These are phyloP conservation scores for Fusarium anthophilum DNA, from an alignment of 2,329 filamentous ascomycete genomes.

Conservation along the genomic window DNA sequence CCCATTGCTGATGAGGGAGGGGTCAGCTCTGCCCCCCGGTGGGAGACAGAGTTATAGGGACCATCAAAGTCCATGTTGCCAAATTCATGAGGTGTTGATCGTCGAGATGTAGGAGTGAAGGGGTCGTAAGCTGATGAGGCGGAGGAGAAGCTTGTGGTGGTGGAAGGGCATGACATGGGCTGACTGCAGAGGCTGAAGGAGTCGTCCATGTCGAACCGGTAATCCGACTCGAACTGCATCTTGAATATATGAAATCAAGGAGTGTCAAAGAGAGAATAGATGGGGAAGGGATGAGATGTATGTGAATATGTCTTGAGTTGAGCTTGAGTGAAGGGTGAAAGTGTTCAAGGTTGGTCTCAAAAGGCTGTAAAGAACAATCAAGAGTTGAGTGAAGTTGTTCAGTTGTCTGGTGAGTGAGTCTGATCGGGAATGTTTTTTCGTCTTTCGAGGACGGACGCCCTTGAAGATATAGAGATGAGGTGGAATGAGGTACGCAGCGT, in stretches of 20 bases:
- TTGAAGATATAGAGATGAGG: slow-evolving; percentile 54
- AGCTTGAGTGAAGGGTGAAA: slow-evolving; percentile 27
- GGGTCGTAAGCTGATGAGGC: slow-evolving; percentile 54
- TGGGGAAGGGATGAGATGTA: slow-evolving; percentile 5
- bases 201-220: slow-evolving; percentile 53
- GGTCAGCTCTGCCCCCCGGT: slow-evolving; percentile 47
- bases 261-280: slow-evolving; percentile 10
- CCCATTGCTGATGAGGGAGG: slow-evolving; percentile 48
- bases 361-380: slow-evolving; percentile 24
- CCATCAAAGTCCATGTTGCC: slow-evolving; percentile 51
- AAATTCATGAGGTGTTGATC: slow-evolving; percentile 54
- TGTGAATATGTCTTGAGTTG: slow-evolving; percentile 25
- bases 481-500: slow-evolving; percentile 50
- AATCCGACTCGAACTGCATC: slow-evolving; percentile 53
- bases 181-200: slow-evolving; percentile 51
- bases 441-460: slow-evolving; percentile 47
- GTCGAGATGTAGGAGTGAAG: slow-evolving; percentile 56
- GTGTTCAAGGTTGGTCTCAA: slow-evolving; percentile 29
- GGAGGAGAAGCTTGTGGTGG: slow-evolving; percentile 52
- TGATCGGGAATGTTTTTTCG: slow-evolving; percentile 49
- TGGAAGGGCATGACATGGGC: slow-evolving; percentile 49
- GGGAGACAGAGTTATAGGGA: slow-evolving; percentile 41
- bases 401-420: slow-evolving; percentile 40
- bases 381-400: slow-evolving; percentile 17
- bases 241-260: slow-evolving; percentile 23